Evolutionary conservation across 805 yeast genomes (phyloP).

Genomic region (Cyberlindnera euphorbiiphila): DNA sequence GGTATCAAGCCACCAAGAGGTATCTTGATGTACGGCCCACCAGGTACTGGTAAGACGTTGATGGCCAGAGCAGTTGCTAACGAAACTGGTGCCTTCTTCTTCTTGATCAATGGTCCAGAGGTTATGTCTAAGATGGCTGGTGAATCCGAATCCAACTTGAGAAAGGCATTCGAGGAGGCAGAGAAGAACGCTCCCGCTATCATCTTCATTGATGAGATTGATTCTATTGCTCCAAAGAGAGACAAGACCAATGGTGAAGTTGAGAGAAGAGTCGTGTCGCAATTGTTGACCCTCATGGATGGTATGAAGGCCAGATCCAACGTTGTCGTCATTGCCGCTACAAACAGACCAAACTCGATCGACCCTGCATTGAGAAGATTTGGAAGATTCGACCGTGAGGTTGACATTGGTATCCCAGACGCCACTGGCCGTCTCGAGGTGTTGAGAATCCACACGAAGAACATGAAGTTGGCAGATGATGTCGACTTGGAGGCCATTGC

Average conservation of each 20-base stretch:
- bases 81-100: slow-evolving; percentile 98
- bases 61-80: slow-evolving; percentile 99
- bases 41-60: slow-evolving; percentile 99
- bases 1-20: slow-evolving; percentile 99
- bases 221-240: slow-evolving; percentile 98
- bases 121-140: slow-evolving; percentile 99
- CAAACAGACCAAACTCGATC: slow-evolving; percentile 70
- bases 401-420: slow-evolving; percentile 93
- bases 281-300: slow-evolving; percentile 95
- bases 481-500: slow-evolving; percentile 96
- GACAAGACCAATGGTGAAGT: slow-evolving; percentile 99
- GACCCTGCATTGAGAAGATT: slow-evolving; percentile 84
- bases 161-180: slow-evolving; percentile 99
- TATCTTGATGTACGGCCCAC: slow-evolving; percentile 97
- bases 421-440: slow-evolving; percentile 98
- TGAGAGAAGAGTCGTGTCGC: slow-evolving; percentile 98
- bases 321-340: slow-evolving; percentile 97
- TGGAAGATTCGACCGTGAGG: slow-evolving; percentile 87
- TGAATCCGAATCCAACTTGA: slow-evolving; percentile 93
- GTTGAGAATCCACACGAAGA: slow-evolving; percentile 94
- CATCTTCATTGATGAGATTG: slow-evolving; percentile 97
- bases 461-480: slow-evolving; percentile 93
- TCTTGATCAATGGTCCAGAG: slow-evolving; percentile 97
- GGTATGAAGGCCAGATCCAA: slow-evolving; percentile 99
- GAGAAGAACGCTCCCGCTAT: slow-evolving; percentile 98